phyloP scores from a whole-genome alignment of 2,329 filamentous ascomycete genomes.

The Raffaelea arxii region DNA sequence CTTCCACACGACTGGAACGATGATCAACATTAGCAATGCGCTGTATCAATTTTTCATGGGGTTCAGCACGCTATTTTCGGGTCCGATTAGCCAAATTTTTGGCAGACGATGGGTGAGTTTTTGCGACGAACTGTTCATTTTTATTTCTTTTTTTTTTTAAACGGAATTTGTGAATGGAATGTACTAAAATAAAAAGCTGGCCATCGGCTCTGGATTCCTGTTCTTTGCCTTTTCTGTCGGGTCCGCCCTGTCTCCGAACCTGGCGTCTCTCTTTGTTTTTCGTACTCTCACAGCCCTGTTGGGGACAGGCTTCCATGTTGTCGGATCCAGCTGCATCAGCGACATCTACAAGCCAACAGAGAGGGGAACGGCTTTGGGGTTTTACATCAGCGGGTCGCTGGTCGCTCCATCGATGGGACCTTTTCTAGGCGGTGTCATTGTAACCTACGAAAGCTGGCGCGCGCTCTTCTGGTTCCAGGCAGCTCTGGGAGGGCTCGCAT shows the following conservation, averaged over 20 bases:
- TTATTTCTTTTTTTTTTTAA: too few species aligned
- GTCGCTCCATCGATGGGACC: conserved; percentile 55
- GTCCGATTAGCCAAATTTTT: too few species aligned
- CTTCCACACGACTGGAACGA: background rate
- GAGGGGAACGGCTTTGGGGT: conserved; percentile 55
- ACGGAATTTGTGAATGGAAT: too few species aligned
- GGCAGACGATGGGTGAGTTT: too few species aligned
- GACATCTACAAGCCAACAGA: conserved; percentile 51
- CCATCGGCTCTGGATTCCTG: conserved; percentile 41
- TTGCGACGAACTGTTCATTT: too few species aligned
- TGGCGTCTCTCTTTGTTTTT: conserved; percentile 58
- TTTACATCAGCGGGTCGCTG: conserved; percentile 56
- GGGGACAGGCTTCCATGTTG: conserved; percentile 58
- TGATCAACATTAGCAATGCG: background rate
- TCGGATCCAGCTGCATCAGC: conserved; percentile 52
- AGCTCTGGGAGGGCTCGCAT: conserved; percentile 47
- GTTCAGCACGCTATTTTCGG: too few species aligned
- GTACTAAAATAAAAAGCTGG: too few species aligned
- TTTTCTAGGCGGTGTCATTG: conserved; percentile 59
- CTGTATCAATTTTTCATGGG: background rate
- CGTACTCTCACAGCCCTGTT: conserved; percentile 61
- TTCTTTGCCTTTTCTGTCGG: conserved; percentile 57
- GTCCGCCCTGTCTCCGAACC: conserved; percentile 56
- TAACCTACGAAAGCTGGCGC: conserved; percentile 58
- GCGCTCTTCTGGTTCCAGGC: conserved; percentile 64